Evolutionary conservation across 2,329 filamentous ascomycete genomes (phyloP), one percentile per base, ranked within the genome.

Genomic region (Scedosporium aurantiacum): DNA sequence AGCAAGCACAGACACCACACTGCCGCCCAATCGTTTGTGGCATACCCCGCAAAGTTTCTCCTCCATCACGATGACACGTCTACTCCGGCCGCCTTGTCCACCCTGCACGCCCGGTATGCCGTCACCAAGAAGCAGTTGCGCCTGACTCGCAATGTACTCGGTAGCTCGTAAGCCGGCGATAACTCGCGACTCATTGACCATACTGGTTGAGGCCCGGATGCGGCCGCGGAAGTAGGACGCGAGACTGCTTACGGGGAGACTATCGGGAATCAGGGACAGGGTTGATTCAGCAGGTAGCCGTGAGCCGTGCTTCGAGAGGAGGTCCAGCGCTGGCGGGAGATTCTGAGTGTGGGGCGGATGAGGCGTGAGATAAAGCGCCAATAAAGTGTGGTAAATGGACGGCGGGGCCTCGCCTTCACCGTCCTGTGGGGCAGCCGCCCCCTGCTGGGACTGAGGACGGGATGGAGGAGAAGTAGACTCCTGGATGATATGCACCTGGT

Each of bases 231-330:
- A 97, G 74, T 99, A 99, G 14, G 88, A 88, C 68, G 92, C 89
- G 0, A 99, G 82, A 62, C 94, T 84, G 43, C 82, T 78, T 6
- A 97, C 84, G 0, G 91, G 87, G 6, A 97, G 82, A 3, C 83
- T 79, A 63, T 90, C 83, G 0, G 94, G 94, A 54, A 99, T 92
- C 23, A 99, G 81, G 21, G 88, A 85, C 6, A 99, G 79, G 0
- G 93, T 96, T 40, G 90, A 93, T 4, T 86, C 84, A 0, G 94
- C 91, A 0, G 95, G 93, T 5, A 99, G 83, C 10, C 94, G 88
- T 10, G 93, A 91, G 57, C 94, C 94, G 70, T 99, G 94, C 67
- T 90, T 90, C 52, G 89, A 91, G n/a, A 99, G 84, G 18, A 99
- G 83, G 37, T 88, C 84, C 5, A 99, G 81, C 0, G 94, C 94